phyloP scores from a whole-genome alignment of 208 protist genomes.

The Kentomonas sorsogonicus region DNA sequence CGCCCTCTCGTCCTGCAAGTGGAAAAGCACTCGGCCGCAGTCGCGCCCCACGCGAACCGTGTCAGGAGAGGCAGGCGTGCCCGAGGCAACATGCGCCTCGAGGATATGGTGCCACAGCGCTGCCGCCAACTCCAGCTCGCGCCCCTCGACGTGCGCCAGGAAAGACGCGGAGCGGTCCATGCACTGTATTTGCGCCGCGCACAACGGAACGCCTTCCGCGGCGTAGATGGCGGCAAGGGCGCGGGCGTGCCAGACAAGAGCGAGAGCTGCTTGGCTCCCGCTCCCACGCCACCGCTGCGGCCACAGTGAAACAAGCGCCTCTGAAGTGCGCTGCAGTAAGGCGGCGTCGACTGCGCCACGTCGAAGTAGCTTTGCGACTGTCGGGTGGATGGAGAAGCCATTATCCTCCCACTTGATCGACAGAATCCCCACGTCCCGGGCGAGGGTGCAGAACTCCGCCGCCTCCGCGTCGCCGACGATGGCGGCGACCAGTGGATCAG shows the following conservation, averaged over 20 bases:
- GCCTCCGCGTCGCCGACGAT: slow-evolving; percentile 36
- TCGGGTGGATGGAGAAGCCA: slow-evolving; percentile 54
- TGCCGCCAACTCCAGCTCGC: slow-evolving; percentile 53
- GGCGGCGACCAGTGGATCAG: slow-evolving; percentile 40
- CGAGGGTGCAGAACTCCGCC: slow-evolving; percentile 32
- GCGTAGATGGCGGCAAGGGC: slow-evolving; percentile 28
- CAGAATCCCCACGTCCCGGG: slow-evolving; percentile 48
- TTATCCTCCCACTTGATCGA: slow-evolving; percentile 64
- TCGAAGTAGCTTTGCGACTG: slow-evolving; percentile 41
- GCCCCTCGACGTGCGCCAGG: slow-evolving; percentile 53
- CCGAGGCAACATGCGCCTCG: slow-evolving; percentile 7
- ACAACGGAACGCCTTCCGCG: slow-evolving; percentile 16
- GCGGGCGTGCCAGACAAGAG: slow-evolving; percentile 73
- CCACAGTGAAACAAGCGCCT: slow-evolving; percentile 44
- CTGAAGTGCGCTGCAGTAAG: slow-evolving; percentile 21
- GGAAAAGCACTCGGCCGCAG: slow-evolving; percentile 75
- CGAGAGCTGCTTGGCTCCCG: slow-evolving; percentile 42
- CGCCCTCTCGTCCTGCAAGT: slow-evolving; percentile 47
- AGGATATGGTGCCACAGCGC: slow-evolving; percentile 53
- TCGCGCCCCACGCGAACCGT: slow-evolving; percentile 52
- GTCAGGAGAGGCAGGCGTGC: slow-evolving; percentile 19
- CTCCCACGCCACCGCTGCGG: slow-evolving; percentile 71
- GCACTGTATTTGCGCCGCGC: slow-evolving; percentile 27
- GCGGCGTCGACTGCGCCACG: background rate
- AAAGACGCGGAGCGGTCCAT: slow-evolving; percentile 68